phyloP scores from a whole-genome alignment of 2,329 filamentous ascomycete genomes.

The Colletotrichum cuscutae region DNA sequence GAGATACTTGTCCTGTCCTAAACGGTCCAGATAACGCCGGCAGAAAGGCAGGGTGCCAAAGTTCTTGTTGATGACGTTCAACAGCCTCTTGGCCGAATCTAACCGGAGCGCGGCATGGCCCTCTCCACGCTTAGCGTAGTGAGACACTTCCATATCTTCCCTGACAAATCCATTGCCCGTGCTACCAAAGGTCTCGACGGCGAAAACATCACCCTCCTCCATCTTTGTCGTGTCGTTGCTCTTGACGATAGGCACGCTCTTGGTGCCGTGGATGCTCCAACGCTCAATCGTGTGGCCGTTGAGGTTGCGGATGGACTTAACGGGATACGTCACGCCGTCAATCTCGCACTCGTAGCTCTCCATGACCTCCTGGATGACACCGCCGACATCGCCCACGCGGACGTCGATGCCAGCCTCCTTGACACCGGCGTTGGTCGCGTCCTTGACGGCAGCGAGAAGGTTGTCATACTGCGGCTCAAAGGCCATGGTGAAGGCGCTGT shows the following conservation, averaged over 20 bases:
- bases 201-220: slow-evolving; percentile 86
- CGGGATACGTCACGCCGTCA: slow-evolving; percentile 72
- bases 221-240: slow-evolving; percentile 81
- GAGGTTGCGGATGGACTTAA: slow-evolving; percentile 78
- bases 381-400: slow-evolving; percentile 77
- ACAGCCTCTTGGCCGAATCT: slow-evolving; percentile 83
- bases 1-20: slow-evolving; percentile 96
- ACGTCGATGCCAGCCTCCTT: slow-evolving; percentile 84
- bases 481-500: slow-evolving; percentile 82
- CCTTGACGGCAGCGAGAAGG: slow-evolving; percentile 79
- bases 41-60: slow-evolving; percentile 94
- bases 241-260: slow-evolving; percentile 85
- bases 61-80: slow-evolving; percentile 94
- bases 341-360: slow-evolving; percentile 81
- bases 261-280: slow-evolving; percentile 81
- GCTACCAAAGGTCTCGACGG: slow-evolving; percentile 85
- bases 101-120: slow-evolving; percentile 81
- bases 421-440: slow-evolving; percentile 81
- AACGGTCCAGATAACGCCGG: slow-evolving; percentile 86
- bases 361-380: slow-evolving; percentile 79
- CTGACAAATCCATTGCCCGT: slow-evolving; percentile 81
- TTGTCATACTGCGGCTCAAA: slow-evolving; percentile 82
- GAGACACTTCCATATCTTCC: slow-evolving; percentile 86
- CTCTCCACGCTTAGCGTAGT: slow-evolving; percentile 83
- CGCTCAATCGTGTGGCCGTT: slow-evolving; percentile 82